Evolutionary conservation across 1,284 basidiomycete genomes (phyloP).

Genomic region (Papiliotrema flavescens): DNA sequence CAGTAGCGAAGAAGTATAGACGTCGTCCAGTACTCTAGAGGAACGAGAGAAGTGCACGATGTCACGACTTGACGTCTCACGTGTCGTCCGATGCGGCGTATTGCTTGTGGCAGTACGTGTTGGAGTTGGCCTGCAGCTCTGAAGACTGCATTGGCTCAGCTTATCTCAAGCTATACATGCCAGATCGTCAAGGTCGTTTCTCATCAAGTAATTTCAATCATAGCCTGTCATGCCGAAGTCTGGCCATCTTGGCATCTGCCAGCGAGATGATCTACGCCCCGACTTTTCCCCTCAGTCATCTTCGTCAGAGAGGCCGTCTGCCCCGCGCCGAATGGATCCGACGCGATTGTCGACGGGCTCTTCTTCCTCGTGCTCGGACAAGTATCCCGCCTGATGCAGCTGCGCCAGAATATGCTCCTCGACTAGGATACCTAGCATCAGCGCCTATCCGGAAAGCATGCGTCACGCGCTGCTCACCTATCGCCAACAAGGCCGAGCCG

Average conservation of each 20-base stretch:
- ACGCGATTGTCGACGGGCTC: neutral
- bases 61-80: neutral
- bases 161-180: too few relatives aligned
- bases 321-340: too few relatives aligned
- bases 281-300: too few relatives aligned
- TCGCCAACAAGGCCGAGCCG: constrained; percentile 29
- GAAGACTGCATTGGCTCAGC: too few relatives aligned
- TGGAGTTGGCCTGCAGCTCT: too few relatives aligned
- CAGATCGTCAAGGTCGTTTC: neutral
- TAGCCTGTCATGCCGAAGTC: neutral
- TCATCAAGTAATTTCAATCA: neutral
- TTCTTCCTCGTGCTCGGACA: neutral
- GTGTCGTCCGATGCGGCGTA: too few relatives aligned
- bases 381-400: neutral
- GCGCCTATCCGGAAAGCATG: neutral
- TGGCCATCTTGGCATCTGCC: too few relatives aligned
- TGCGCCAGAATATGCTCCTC: neutral
- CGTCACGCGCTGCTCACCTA: constrained; percentile 27
- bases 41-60: neutral
- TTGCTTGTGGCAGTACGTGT: too few relatives aligned
- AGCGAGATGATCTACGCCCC: too few relatives aligned
- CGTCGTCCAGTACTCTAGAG: neutral
- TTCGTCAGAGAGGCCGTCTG: too few relatives aligned
- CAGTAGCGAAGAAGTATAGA: constrained; percentile 31
- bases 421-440: constrained; percentile 1